Base-by-base conservation (phyloP, 495 filamentous ascomycete species). In the Xanthoparmelia taractica region DNA sequence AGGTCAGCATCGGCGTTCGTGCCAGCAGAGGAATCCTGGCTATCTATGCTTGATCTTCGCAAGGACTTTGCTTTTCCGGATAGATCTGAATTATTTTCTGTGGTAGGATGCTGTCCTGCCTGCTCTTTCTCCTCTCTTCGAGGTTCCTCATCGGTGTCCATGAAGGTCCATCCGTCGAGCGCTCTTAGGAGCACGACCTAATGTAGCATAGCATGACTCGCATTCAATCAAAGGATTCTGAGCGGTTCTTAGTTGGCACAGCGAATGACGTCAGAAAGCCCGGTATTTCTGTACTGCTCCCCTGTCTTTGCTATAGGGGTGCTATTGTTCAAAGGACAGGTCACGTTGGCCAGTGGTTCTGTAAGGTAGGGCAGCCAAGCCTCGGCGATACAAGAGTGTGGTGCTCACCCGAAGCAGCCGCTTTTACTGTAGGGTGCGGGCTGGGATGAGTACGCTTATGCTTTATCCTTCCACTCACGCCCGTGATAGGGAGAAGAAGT, bases 1-100 rank as follows among this genome's bases (percentile, higher is more conserved):
- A 61, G 61, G 18, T 69, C 60, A 63, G 63, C 58, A 61, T 63
- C 65, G 45, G 61, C 48, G 6, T 50, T 34, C 8, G 54, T 57
- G 54, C 36, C 61, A 62, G 65, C 25, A 17, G n/a, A 27, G 31
- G 65, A 57, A 37, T 58, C 48, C 41, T 66, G 48, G 34, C 50
- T 59, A 20, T 54, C 56, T 38, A 59, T 29, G 56, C 64, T 68
- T 48, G 63, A 61, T 50, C 40, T 48, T 8, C 36, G 12, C 31
- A 17, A 27, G 4, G 25, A 18, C 5, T 13, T 33, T 31, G 5
- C 7, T 15, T 6, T 54, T 5, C 6, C 29, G 4, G 50, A 29
- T 13, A 31, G 13, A 1, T 4, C 56, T 4, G 60, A 63, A 1
- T 1, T 40, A 6, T 37, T 25, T 27, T 40, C 10, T 40, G 56